Percentiles rank a stretch among this genome's conserved stretches.
These are phyloP conservation scores for Trichomonascus vanleenenianus DNA, from an alignment of 805 yeast genomes.

Conservation along the genomic window DNA sequence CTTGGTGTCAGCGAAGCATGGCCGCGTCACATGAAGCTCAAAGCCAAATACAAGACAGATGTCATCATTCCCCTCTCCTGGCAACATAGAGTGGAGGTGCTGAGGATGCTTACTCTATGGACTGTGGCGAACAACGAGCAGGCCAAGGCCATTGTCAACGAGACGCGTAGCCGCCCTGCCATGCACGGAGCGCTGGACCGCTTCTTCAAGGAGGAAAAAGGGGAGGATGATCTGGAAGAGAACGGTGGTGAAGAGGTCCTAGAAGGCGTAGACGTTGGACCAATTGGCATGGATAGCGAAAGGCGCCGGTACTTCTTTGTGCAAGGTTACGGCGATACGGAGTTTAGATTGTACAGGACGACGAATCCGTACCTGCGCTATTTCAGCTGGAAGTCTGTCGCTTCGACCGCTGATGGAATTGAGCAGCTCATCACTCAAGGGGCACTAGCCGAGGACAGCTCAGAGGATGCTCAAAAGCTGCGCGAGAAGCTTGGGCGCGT, in stretches of 20 bases:
- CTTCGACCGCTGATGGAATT: constrained; percentile 22
- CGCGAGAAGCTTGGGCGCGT: background rate
- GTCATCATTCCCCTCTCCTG: constrained; percentile 26
- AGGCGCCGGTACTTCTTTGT: constrained; percentile 19
- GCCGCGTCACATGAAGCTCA: constrained; percentile 15
- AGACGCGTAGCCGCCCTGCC: constrained; percentile 1
- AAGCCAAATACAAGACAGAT: constrained; percentile 3
- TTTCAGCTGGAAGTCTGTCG: constrained; percentile 30
- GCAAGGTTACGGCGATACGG: constrained; percentile 23
- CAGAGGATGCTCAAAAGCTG: background rate
- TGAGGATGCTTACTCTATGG: constrained; percentile 29
- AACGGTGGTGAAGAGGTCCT: constrained; percentile 11
- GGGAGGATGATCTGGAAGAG: constrained; percentile 15
- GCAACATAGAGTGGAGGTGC: constrained; percentile 28
- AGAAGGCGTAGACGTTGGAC: background rate
- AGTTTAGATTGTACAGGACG: constrained; percentile 28
- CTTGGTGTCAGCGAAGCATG: constrained; percentile 25
- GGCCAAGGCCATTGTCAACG: constrained; percentile 12
- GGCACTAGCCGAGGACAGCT: background rate
- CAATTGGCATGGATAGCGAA: constrained; percentile 19
- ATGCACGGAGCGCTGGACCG: constrained; percentile 15
- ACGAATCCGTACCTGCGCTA: constrained; percentile 25
- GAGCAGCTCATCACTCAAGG: constrained; percentile 12
- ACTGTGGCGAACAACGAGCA: constrained; percentile 25
- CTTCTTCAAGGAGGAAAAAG: constrained; percentile 15